These are phyloP conservation scores for Cyphellophora europaea DNA, from an alignment of 2,329 filamentous ascomycete species.

Conservation along the genomic window DNA sequence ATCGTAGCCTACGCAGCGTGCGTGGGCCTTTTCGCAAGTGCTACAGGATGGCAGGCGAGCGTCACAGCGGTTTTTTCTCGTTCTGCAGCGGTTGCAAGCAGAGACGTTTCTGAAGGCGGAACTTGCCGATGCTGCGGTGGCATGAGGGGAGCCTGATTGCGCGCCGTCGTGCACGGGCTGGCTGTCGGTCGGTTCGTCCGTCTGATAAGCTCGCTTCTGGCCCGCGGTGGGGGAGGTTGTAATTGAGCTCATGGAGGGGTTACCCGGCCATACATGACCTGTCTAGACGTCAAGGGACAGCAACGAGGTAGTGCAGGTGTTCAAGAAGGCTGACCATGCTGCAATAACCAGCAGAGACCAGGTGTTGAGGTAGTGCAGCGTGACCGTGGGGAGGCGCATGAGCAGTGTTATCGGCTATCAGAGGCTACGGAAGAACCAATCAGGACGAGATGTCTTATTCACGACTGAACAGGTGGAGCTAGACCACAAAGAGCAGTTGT, in stretches of 20 bases:
- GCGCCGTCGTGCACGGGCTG: slow-evolving; percentile 6
- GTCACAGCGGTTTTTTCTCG: slow-evolving; percentile 92
- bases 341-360: no score
- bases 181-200: slow-evolving; percentile 10
- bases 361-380: no score
- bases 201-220: slow-evolving; percentile 19
- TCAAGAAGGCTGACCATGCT: no score
- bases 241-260: slow-evolving; percentile 14
- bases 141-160: slow-evolving; percentile 11
- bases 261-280: neutral
- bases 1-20: slow-evolving; percentile 90
- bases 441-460: no score
- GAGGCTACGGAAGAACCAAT: no score
- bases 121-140: slow-evolving; percentile 22
- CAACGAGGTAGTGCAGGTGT: neutral
- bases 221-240: slow-evolving; percentile 16
- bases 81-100: slow-evolving; percentile 84
- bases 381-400: no score
- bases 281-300: neutral
- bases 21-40: slow-evolving; percentile 84
- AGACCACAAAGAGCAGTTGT: no score
- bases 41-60: slow-evolving; percentile 85
- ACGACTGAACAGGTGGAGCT: no score
- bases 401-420: no score
- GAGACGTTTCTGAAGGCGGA: slow-evolving; percentile 73